Evolutionary conservation across 306 rosid genomes (phyloP).

Genomic region (Vigna angularis): DNA sequence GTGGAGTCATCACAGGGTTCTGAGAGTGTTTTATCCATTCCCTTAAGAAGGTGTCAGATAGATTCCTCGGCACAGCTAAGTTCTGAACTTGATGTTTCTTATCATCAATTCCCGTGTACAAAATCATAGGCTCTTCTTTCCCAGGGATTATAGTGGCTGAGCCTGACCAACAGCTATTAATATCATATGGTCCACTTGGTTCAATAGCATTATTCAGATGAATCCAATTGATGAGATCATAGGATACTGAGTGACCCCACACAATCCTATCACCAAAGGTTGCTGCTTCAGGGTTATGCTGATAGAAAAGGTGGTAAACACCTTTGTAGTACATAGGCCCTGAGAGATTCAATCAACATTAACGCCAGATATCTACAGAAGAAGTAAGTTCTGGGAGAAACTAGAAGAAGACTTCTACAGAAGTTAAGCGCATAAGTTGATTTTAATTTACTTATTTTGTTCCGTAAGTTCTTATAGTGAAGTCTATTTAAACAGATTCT

Average conservation of each 20-base stretch:
- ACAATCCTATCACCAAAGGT: constrained; percentile 57
- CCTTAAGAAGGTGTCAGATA: constrained; percentile 56
- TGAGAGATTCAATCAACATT: constrained; percentile 33
- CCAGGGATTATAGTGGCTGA: constrained; percentile 60
- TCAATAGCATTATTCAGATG: constrained; percentile 54
- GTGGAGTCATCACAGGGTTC: constrained; percentile 61
- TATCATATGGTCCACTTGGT: constrained; percentile 58
- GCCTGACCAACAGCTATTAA: constrained; percentile 71
- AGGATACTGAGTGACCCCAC: constrained; percentile 71
- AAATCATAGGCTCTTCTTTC: constrained; percentile 47
- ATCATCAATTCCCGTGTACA: constrained; percentile 58
- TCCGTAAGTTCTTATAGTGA: not conserved
- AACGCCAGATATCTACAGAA: not conserved
- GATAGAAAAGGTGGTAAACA: constrained; percentile 68
- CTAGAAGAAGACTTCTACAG: not conserved
- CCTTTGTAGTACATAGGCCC: constrained; percentile 67
- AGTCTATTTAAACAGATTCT: not conserved
- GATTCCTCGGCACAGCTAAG: constrained; percentile 58
- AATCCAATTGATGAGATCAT: constrained; percentile 67
- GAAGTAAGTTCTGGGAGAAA: not conserved
- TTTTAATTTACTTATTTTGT: not conserved
- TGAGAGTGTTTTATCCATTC: constrained; percentile 64
- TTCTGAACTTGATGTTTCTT: constrained; percentile 60
- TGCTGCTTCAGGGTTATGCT: constrained; percentile 60
- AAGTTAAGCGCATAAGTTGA: not conserved